Percentiles rank a stretch among this genome's conserved stretches.
phyloP scores from a whole-genome alignment of 2,329 filamentous ascomycete genomes.

The Lasiodiplodia theobromae region DNA sequence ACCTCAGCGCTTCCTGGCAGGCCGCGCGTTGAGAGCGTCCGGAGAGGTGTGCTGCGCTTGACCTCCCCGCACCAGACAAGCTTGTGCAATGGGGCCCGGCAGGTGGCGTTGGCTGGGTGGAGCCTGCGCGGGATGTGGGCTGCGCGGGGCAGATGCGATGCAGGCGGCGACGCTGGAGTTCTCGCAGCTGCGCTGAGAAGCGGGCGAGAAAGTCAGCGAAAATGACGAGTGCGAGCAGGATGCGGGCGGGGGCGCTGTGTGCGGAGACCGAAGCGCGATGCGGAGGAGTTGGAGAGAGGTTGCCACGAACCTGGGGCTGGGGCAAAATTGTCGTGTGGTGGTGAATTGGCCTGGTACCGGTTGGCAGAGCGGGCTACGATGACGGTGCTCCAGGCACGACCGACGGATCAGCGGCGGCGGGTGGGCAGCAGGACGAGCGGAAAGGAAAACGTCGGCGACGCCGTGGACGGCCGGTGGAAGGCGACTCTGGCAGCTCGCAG shows the following conservation, averaged over 20 bases:
- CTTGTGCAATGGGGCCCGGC: conserved; percentile 20
- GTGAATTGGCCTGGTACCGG: conserved; percentile 27
- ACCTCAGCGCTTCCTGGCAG: conserved; percentile 4
- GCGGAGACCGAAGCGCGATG: neutral
- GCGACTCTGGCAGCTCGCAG: conserved; percentile 25
- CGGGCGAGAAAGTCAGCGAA: conserved; percentile 25
- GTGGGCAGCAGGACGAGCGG: conserved; percentile 27
- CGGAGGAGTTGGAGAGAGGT: conserved; percentile 11
- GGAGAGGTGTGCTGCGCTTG: conserved; percentile 47
- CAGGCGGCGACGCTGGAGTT: conserved; percentile 24
- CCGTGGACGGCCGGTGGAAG: conserved; percentile 22
- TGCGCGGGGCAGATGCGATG: conserved; percentile 22
- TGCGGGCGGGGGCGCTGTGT: neutral
- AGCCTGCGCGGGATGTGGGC: conserved; percentile 24
- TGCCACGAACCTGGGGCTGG: conserved; percentile 27
- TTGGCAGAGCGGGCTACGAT: conserved; percentile 27
- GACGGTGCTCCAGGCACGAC: conserved; percentile 30
- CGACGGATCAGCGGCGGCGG: conserved; percentile 25
- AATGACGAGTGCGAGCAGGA: conserved; percentile 1
- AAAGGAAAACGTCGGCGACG: conserved; percentile 25
- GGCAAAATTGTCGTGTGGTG: conserved; percentile 29
- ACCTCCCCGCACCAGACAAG: conserved; percentile 50
- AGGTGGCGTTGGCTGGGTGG: conserved; percentile 18
- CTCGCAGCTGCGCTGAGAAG: conserved; percentile 16
- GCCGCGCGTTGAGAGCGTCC: conserved; percentile 33